Conservation (phyloP, 2,329 filamentous ascomycete genomes). For the Alternaria tenuissima region DNA sequence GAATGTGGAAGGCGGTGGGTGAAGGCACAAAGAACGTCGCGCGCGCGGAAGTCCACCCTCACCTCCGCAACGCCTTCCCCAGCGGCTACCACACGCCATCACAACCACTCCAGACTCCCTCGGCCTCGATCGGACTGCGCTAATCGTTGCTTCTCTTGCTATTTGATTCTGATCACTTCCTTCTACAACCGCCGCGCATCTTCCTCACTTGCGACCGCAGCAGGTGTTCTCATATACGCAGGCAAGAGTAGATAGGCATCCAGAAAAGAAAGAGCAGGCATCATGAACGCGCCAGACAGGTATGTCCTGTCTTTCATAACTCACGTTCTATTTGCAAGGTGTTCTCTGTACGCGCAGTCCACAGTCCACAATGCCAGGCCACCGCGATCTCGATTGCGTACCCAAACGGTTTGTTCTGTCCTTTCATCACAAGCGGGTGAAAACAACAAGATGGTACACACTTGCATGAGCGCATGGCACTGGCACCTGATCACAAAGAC, state of each 20-base stretch:
- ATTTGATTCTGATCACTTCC: background rate
- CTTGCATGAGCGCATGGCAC: background rate
- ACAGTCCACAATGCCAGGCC: constrained; percentile 2
- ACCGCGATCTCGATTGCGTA: background rate
- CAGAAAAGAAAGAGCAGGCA: constrained; percentile 20
- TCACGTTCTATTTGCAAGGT: background rate
- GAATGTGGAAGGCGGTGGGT: constrained; percentile 22
- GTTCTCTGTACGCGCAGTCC: constrained; percentile 12
- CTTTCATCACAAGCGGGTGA: constrained; percentile 10
- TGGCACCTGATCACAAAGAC: background rate
- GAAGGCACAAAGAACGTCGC: constrained; percentile 27
- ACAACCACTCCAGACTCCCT: background rate
- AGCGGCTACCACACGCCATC: constrained; percentile 1
- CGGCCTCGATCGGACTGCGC: background rate
- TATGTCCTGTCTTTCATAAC: constrained; percentile 25
- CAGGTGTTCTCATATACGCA: background rate
- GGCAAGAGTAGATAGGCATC: constrained; percentile 10
- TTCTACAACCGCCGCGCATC: background rate
- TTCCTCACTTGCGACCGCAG: constrained; percentile 6
- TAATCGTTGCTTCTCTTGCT: background rate
- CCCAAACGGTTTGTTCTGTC: constrained; percentile 9
- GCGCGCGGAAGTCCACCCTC: constrained; percentile 15
- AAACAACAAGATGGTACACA: constrained; percentile 1
- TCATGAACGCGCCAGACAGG: constrained; percentile 52
- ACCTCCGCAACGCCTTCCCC: constrained; percentile 18